Evolutionary conservation across 73 alveolate species (phyloP), one percentile per base, ranked within the genome.

Genomic region (Breviolum minutum): DNA sequence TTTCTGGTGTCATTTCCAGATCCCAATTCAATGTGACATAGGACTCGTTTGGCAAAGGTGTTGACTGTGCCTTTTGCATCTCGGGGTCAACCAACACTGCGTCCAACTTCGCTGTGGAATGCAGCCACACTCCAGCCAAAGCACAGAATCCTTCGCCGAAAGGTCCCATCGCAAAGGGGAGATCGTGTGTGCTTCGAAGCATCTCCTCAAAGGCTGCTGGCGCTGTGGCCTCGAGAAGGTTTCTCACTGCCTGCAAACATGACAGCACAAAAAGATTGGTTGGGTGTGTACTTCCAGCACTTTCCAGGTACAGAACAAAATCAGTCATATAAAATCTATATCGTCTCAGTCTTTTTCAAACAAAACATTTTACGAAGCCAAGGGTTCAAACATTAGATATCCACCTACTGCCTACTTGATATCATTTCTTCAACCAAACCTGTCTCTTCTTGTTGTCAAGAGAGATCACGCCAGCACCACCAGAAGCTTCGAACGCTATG

Each of bases 361-460:
- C 82, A 71, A 64, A 64, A 64, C 73, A 64, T 64, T 10, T 64
- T 64, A 16, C 73, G n/a, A n/a, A n/a, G n/a, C n/a, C n/a, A n/a
- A n/a, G n/a, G n/a, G n/a, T n/a, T 40, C 54, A 40, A 3, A 40
- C 54, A 2, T 40, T 40, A 40, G 54, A 40, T 40, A 40, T 40
- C 54, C 54, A 40, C 54, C 0, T 40, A 40, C 54, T 40, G 3
- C 54, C 0, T 40, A 40, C 54, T 40, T 40, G 54, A n/a, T n/a
- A n/a, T n/a, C n/a, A n/a, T 2, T 40, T 22, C 77, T 14, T 68
- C 2, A 68, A 68, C 26, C 83, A 22, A 22, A 32, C 88, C 88
- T 80, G 88, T 26, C 30, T 80, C 26, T 80, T 80, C 24, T 64
- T 13, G 88, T 80, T 80, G 88, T 80, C 88, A 2, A 80, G 88